phyloP scores from a whole-genome alignment of 2,329 filamentous ascomycete genomes.

The Hypomyces rosellus region DNA sequence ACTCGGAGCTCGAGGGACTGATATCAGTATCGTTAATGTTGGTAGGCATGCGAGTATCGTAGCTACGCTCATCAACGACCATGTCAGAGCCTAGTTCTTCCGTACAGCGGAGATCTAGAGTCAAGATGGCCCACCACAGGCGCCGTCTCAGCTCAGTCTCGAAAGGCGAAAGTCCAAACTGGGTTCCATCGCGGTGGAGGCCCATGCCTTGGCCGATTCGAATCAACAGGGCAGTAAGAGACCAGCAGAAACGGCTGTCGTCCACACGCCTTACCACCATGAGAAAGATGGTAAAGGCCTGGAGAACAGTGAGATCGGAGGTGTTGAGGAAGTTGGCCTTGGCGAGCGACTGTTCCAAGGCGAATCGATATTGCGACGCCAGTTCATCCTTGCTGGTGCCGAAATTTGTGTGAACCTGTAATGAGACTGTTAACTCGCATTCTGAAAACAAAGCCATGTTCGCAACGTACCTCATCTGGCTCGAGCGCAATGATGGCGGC shows the following conservation, averaged over 20 bases:
- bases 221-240: slow-evolving; percentile 50
- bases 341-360: slow-evolving; percentile 50
- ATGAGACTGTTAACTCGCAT: background rate
- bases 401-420: slow-evolving; percentile 33
- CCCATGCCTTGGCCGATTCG: slow-evolving; percentile 55
- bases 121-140: slow-evolving; percentile 55
- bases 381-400: slow-evolving; percentile 39
- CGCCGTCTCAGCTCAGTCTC: slow-evolving; percentile 55
- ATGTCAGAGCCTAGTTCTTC: slow-evolving; percentile 48
- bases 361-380: slow-evolving; percentile 43
- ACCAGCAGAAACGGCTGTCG: slow-evolving; percentile 52
- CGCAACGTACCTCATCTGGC: slow-evolving; percentile 45
- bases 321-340: slow-evolving; percentile 53
- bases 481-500: slow-evolving; percentile 53
- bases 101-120: slow-evolving; percentile 48
- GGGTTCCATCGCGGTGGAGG: slow-evolving; percentile 49
- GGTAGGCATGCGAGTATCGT: slow-evolving; percentile 42
- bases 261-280: slow-evolving; percentile 40
- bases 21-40: slow-evolving; percentile 47
- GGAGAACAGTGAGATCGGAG: slow-evolving; percentile 50
- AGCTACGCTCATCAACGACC: slow-evolving; percentile 34
- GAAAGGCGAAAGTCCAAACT: slow-evolving; percentile 48
- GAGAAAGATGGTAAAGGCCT: slow-evolving; percentile 53
- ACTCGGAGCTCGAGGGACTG: slow-evolving; percentile 38
- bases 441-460: background rate